These are phyloP conservation scores for Plasmodium reichenowi DNA, from an alignment of 169 alveolate species.

Conservation along the genomic window DNA sequence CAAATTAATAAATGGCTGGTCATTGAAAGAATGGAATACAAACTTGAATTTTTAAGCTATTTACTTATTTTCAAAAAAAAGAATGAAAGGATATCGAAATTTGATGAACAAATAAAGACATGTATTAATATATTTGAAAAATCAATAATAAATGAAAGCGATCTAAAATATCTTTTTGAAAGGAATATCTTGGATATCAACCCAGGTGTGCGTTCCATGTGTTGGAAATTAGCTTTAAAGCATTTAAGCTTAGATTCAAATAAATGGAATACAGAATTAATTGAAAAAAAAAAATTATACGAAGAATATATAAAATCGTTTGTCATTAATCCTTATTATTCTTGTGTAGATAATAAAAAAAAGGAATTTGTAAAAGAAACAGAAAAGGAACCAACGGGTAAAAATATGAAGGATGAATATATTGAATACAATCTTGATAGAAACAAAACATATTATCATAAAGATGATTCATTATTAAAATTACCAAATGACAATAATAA, in stretches of 20 bases:
- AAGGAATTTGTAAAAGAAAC: background rate
- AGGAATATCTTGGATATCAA: constrained; percentile 68
- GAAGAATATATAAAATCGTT: constrained; percentile 68
- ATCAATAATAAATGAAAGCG: constrained; percentile 53
- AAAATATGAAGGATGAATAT: too few species aligned
- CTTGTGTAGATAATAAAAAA: background rate
- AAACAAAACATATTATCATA: too few species aligned
- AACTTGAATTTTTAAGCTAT: constrained; percentile 60
- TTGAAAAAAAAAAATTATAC: constrained; percentile 58
- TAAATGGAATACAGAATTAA: constrained; percentile 67
- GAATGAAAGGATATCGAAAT: constrained; percentile 68
- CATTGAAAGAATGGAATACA: constrained; percentile 58
- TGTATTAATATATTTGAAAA: constrained; percentile 76
- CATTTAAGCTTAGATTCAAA: constrained; percentile 65
- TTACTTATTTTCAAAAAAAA: constrained; percentile 64
- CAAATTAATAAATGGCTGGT: constrained; percentile 1
- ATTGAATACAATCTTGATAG: too few species aligned
- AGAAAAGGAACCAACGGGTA: background rate
- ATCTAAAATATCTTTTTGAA: constrained; percentile 55
- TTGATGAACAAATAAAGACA: constrained; percentile 59
- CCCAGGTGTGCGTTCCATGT: constrained; percentile 71
- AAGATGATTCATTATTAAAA: background rate
- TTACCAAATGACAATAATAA: background rate
- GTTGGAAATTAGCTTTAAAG: constrained; percentile 76
- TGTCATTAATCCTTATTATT: constrained; percentile 32